phyloP scores from a whole-genome alignment of 2,329 filamentous ascomycete genomes.

The Hymenoscyphus fraxineus region DNA sequence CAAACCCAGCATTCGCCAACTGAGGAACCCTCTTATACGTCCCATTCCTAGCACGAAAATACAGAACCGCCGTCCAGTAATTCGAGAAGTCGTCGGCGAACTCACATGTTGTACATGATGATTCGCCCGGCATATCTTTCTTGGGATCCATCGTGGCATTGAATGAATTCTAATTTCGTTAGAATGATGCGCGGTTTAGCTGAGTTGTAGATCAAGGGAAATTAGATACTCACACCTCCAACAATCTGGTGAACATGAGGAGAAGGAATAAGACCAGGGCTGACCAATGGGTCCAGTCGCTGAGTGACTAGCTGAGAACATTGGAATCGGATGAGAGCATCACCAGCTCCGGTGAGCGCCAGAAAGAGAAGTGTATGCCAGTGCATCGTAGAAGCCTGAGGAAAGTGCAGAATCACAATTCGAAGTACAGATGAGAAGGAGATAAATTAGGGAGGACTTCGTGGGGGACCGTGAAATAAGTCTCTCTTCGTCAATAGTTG shows the following conservation, averaged over 20 bases:
- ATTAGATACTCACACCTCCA: conserved; percentile 15
- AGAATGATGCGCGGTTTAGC: not conserved
- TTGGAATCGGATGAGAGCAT: conserved; percentile 17
- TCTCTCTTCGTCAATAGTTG: not conserved
- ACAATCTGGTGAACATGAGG: conserved; percentile 22
- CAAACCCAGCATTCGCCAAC: conserved; percentile 36
- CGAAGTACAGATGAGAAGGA: not conserved
- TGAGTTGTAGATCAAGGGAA: not conserved
- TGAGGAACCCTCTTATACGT: conserved; percentile 34
- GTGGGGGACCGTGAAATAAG: conserved; percentile 9
- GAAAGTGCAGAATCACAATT: not conserved
- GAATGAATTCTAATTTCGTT: conserved; percentile 36
- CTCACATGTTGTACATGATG: conserved; percentile 35
- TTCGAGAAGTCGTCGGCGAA: conserved; percentile 38
- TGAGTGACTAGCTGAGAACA: conserved; percentile 20
- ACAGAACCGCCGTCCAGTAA: conserved; percentile 36
- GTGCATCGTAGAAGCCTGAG: conserved; percentile 6
- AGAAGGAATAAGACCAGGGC: conserved; percentile 17
- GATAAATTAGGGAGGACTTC: not conserved
- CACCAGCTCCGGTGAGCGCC: conserved; percentile 5
- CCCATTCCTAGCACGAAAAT: conserved; percentile 34
- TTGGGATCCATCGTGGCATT: conserved; percentile 38
- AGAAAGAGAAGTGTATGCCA: conserved; percentile 9
- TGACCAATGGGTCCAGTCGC: conserved; percentile 16
- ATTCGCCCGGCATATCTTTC: conserved; percentile 28